These are phyloP conservation scores for Aspergillus wentii DNA, from an alignment of 495 filamentous ascomycete species.

Conservation along the genomic window DNA sequence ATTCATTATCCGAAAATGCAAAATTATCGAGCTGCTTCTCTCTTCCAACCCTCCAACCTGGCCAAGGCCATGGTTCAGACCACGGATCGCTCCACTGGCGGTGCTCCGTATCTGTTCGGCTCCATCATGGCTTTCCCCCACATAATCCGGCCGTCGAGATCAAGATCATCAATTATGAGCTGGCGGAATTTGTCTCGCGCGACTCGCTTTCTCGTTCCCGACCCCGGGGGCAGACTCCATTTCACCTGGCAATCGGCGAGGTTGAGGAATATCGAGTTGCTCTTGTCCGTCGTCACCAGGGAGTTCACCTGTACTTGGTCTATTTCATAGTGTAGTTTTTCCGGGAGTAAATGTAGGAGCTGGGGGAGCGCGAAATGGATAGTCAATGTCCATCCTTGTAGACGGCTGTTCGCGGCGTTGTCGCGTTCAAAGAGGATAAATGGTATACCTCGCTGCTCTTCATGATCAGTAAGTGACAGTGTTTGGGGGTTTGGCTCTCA, in stretches of 20 bases:
- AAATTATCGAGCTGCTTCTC: too few species aligned
- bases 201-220: slow-evolving; percentile 2
- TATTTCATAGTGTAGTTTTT: slow-evolving; percentile 32
- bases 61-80: too few species aligned
- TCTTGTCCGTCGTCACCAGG: not conserved
- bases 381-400: slow-evolving; percentile 47
- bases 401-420: slow-evolving; percentile 19
- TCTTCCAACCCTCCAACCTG: too few species aligned
- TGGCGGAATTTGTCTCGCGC: not conserved
- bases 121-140: too few species aligned
- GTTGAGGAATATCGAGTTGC: slow-evolving; percentile 1
- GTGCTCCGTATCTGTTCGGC: too few species aligned
- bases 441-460: slow-evolving; percentile 12
- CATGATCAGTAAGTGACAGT: too few species aligned
- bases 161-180: not conserved
- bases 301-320: slow-evolving; percentile 36
- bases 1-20: too few species aligned
- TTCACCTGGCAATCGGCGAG: slow-evolving; percentile 2
- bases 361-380: slow-evolving; percentile 45
- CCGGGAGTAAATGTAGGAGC: slow-evolving; percentile 37
- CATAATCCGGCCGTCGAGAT: too few species aligned
- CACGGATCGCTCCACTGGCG: too few species aligned
- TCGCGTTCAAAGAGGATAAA: slow-evolving; percentile 47
- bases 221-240: not conserved
- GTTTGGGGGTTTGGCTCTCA: too few species aligned